These are phyloP conservation scores for Stropharia rugosoannulata DNA, from an alignment of 768 basidiomycete genomes.

Conservation along the genomic window DNA sequence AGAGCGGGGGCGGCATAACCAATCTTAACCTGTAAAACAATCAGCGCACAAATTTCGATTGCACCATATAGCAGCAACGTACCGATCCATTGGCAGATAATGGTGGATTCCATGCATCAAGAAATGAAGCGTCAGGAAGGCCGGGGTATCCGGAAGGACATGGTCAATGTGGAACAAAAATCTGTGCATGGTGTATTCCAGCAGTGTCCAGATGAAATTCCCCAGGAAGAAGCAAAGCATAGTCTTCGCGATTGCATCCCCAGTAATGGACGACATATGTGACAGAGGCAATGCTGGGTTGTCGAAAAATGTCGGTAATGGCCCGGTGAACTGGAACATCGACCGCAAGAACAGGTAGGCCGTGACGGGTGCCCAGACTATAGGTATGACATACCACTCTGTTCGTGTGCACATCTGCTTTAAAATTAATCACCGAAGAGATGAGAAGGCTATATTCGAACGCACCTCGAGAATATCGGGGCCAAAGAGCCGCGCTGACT, in stretches of 20 bases:
- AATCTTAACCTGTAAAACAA: slow-evolving; percentile 65
- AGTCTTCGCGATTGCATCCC: slow-evolving; percentile 51
- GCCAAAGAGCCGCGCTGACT: slow-evolving; percentile 87
- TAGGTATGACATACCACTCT: slow-evolving; percentile 90
- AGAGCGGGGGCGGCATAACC: slow-evolving; percentile 94
- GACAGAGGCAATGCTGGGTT: slow-evolving; percentile 56
- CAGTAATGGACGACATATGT: slow-evolving; percentile 46
- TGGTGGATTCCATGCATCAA: slow-evolving; percentile 95
- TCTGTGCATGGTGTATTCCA: slow-evolving; percentile 92
- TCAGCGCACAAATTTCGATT: not conserved
- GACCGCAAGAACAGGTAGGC: slow-evolving; percentile 79
- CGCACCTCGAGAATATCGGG: slow-evolving; percentile 76
- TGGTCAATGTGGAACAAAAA: slow-evolving; percentile 97
- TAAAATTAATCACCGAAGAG: slow-evolving; percentile 1
- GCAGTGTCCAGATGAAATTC: slow-evolving; percentile 88
- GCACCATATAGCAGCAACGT: slow-evolving; percentile 18
- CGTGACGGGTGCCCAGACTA: slow-evolving; percentile 89
- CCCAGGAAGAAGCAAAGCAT: slow-evolving; percentile 76
- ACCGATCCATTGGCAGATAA: slow-evolving; percentile 96
- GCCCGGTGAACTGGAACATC: slow-evolving; percentile 74
- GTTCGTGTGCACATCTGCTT: slow-evolving; percentile 77
- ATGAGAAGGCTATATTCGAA: slow-evolving; percentile 4
- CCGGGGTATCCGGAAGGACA: slow-evolving; percentile 77
- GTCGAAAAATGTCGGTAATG: slow-evolving; percentile 61
- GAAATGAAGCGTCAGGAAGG: slow-evolving; percentile 86